These are phyloP conservation scores for Cordyceps sp. DNA, from an alignment of 2,329 filamentous ascomycete species.

Conservation along the genomic window DNA sequence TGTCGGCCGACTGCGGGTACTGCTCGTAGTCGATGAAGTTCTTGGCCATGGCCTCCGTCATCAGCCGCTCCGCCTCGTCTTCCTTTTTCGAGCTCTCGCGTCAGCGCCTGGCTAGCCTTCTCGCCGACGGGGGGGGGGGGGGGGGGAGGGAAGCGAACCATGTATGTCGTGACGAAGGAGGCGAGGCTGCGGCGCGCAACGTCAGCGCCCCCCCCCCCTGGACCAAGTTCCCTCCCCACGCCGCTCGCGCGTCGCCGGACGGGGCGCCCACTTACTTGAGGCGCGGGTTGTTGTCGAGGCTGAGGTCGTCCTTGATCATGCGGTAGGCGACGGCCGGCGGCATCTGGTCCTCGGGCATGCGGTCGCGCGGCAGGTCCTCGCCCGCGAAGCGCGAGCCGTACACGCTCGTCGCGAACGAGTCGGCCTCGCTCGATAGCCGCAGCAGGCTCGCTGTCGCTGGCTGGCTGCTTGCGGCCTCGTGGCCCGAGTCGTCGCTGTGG, in stretches of 20 bases:
- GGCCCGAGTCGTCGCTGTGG: slow-evolving; percentile 14
- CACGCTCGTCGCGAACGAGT: slow-evolving; percentile 58
- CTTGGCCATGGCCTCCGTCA: slow-evolving; percentile 81
- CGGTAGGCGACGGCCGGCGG: slow-evolving; percentile 85
- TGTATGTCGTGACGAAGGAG: slow-evolving; percentile 91
- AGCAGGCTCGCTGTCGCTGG: slow-evolving; percentile 13
- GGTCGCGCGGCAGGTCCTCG: slow-evolving; percentile 61
- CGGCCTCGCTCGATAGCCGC: slow-evolving; percentile 31
- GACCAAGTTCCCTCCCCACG: background rate
- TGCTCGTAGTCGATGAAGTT: slow-evolving; percentile 91
- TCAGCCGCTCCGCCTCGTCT: slow-evolving; percentile 89
- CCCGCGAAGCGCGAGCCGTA: slow-evolving; percentile 78
- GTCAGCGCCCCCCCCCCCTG: background rate
- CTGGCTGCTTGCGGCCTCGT: background rate
- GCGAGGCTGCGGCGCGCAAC: slow-evolving; percentile 44
- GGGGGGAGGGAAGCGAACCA: slow-evolving; percentile 34
- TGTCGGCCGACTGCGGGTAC: slow-evolving; percentile 65
- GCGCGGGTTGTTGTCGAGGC: slow-evolving; percentile 80
- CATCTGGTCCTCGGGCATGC: slow-evolving; percentile 87
- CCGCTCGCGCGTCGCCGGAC: background rate
- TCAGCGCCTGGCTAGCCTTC: too few species aligned
- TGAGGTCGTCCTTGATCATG: slow-evolving; percentile 91
- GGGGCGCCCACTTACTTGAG: slow-evolving; percentile 41
- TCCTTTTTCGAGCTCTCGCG: slow-evolving; percentile 52
- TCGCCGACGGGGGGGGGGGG: background rate